phyloP scores from a whole-genome alignment of 441 rosid species.

The Gossypium gossypioides region DNA sequence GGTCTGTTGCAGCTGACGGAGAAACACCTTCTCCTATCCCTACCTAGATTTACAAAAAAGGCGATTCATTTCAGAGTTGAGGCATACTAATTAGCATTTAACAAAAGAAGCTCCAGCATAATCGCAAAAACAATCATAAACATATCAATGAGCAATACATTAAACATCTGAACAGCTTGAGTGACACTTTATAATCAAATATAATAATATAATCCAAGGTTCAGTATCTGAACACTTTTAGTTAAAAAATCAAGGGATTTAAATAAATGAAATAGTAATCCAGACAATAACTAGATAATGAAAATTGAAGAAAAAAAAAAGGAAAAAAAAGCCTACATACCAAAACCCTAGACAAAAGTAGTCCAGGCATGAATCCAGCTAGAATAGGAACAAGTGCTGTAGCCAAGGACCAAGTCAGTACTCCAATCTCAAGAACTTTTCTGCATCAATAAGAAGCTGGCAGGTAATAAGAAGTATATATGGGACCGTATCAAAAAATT shows the following conservation, averaged over 20 bases:
- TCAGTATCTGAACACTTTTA: neutral
- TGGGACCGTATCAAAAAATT: neutral
- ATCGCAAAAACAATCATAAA: slow-evolving; percentile 9
- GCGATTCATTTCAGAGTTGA: neutral
- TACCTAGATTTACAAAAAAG: slow-evolving; percentile 45
- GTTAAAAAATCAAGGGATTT: slow-evolving; percentile 3
- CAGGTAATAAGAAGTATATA: slow-evolving; percentile 5
- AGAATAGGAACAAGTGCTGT: slow-evolving; percentile 71
- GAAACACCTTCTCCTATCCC: slow-evolving; percentile 99
- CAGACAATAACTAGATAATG: neutral
- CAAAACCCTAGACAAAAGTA: slow-evolving; percentile 66
- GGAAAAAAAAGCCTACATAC: slow-evolving; percentile 28
- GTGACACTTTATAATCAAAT: neutral
- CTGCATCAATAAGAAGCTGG: slow-evolving; percentile 30
- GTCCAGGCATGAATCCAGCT: slow-evolving; percentile 89
- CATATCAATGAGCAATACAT: neutral
- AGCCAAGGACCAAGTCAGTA: slow-evolving; percentile 72
- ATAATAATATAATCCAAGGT: neutral
- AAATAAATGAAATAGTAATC: neutral
- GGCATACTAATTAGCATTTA: neutral
- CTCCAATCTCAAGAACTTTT: slow-evolving; percentile 72
- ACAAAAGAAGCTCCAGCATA: neutral
- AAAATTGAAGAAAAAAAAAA: neutral
- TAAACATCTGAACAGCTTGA: slow-evolving; percentile 6
- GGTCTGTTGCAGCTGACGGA: slow-evolving; percentile 95